phyloP scores from a whole-genome alignment of 192 early-diverging fungal genomes.

The Gamsiella multidivaricata region DNA sequence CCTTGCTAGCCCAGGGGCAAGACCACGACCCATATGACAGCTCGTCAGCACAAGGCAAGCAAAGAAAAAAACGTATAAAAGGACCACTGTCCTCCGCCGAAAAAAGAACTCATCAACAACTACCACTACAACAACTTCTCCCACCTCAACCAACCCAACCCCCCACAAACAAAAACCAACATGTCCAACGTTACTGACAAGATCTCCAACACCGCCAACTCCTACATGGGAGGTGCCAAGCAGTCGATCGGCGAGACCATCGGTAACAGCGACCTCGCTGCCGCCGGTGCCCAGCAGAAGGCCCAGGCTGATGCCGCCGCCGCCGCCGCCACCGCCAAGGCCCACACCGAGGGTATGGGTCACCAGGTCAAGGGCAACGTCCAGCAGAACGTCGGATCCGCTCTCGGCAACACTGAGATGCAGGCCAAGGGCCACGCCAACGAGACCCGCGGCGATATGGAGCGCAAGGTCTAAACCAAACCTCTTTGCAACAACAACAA shows the following conservation, averaged over 20 bases:
- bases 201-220: slow-evolving; percentile 30
- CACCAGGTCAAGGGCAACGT: slow-evolving; percentile 20
- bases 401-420: slow-evolving; percentile 10
- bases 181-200: slow-evolving; percentile 21
- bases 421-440: slow-evolving; percentile 29
- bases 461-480: slow-evolving; percentile 32
- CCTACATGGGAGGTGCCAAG: slow-evolving; percentile 34
- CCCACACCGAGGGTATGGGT: slow-evolving; percentile 21
- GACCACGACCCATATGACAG: too few relatives aligned
- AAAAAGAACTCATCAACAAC: not conserved
- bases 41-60: too few relatives aligned
- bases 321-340: slow-evolving; percentile 15
- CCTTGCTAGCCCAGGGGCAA: too few relatives aligned
- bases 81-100: not conserved
- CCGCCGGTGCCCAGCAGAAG: slow-evolving; percentile 18
- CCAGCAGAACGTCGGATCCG: slow-evolving; percentile 29
- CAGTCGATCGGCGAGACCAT: slow-evolving; percentile 24
- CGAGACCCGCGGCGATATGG: slow-evolving; percentile 10
- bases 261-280: slow-evolving; percentile 21
- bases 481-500: too few relatives aligned
- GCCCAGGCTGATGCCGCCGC: slow-evolving; percentile 26
- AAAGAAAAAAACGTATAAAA: too few relatives aligned
- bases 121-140: not conserved
- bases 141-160: not conserved
- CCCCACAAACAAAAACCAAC: not conserved